Percentiles rank a stretch among this genome's conserved stretches.
Conservation (phyloP, 768 basidiomycete genomes). For the Psilocybe cyanescens region DNA sequence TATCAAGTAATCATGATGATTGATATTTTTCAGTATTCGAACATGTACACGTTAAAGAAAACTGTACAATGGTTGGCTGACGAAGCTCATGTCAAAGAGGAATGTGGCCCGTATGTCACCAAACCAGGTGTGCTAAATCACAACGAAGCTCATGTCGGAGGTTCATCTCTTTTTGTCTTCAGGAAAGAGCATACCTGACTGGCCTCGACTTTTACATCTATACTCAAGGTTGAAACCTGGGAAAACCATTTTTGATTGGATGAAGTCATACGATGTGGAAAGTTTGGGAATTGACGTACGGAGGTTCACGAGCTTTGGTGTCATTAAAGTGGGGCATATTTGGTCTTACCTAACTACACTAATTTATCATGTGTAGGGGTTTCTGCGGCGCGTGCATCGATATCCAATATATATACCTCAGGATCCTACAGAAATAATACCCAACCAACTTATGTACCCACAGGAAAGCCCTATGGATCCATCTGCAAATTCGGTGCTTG, state of each 20-base stretch:
- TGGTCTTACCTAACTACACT: neutral
- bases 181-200: constrained; percentile 73
- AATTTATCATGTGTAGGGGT: constrained; percentile 58
- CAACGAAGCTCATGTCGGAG: neutral
- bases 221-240: constrained; percentile 89
- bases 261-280: constrained; percentile 73
- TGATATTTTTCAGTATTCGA: constrained; percentile 97
- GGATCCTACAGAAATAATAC: constrained; percentile 30
- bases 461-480: constrained; percentile 16
- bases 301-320: constrained; percentile 95
- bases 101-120: constrained; percentile 93
- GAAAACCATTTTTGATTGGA: constrained; percentile 87
- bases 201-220: constrained; percentile 84
- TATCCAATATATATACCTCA: constrained; percentile 76
- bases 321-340: constrained; percentile 78
- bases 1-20: constrained; percentile 97
- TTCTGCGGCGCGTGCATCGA: constrained; percentile 91
- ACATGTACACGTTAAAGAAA: constrained; percentile 92
- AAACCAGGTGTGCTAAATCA: constrained; percentile 55
- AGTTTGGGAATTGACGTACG: constrained; percentile 84
- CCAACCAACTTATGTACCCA: constrained; percentile 19
- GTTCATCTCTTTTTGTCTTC: constrained; percentile 4
- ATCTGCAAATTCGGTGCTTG: constrained; percentile 14
- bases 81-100: constrained; percentile 81
- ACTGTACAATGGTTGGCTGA: constrained; percentile 88